These are phyloP conservation scores for Escovopsis sp. DNA, from an alignment of 2,329 filamentous ascomycete species.

Conservation along the genomic window DNA sequence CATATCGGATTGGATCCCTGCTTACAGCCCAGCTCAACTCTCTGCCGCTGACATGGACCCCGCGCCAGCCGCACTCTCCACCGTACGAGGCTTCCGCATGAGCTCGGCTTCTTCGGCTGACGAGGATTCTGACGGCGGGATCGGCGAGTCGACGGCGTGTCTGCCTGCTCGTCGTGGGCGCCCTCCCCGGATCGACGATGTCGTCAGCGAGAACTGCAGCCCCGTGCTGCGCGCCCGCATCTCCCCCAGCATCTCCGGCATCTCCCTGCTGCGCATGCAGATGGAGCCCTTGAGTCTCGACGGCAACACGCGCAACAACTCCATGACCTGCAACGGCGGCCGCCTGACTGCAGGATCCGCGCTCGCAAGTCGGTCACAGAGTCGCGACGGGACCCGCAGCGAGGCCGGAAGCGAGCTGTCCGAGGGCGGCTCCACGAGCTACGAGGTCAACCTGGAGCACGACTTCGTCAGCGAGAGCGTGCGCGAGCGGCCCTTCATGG, in stretches of 20 bases:
- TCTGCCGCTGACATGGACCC: constrained; percentile 28
- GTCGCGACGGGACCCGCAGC: constrained; percentile 39
- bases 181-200: constrained; percentile 33
- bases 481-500: constrained; percentile 27
- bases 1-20: too few relatives aligned
- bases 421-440: constrained; percentile 55
- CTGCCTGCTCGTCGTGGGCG: constrained; percentile 24
- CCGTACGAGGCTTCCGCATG: constrained; percentile 40
- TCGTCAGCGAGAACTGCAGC: constrained; percentile 49
- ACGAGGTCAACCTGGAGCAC: constrained; percentile 69
- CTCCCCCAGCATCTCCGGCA: constrained; percentile 50
- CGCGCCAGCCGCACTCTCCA: constrained; percentile 34
- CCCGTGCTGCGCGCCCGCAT: constrained; percentile 37
- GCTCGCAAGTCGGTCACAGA: constrained; percentile 38
- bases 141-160: constrained; percentile 22
- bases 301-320: constrained; percentile 36
- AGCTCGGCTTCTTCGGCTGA: constrained; percentile 38
- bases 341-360: constrained; percentile 16
- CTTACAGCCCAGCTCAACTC: not conserved
- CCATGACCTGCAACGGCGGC: constrained; percentile 38
- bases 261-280: constrained; percentile 68
- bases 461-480: constrained; percentile 66
- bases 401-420: constrained; percentile 44
- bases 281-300: constrained; percentile 64
- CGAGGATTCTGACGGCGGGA: constrained; percentile 38